These are phyloP conservation scores for Chiua virens DNA, from an alignment of 768 basidiomycete genomes.

Conservation along the genomic window DNA sequence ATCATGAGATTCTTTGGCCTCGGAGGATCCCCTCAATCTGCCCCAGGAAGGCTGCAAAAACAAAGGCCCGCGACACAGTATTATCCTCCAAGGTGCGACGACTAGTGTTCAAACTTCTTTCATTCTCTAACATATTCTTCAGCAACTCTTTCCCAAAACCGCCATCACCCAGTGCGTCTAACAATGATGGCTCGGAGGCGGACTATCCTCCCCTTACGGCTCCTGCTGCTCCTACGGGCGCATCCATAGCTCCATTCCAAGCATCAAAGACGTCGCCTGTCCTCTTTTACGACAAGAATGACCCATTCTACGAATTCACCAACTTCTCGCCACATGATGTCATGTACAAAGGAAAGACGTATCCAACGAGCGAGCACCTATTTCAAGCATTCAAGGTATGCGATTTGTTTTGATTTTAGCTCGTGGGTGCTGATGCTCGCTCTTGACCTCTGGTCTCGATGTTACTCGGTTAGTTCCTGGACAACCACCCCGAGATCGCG, in stretches of 20 bases:
- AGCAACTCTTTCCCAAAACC: conserved; percentile 17
- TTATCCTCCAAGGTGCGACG: conserved; percentile 17
- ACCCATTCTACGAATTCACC: conserved; percentile 69
- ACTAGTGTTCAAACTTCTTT: not conserved
- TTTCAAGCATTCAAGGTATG: conserved; percentile 73
- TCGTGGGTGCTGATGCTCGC: not conserved
- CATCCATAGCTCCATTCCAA: conserved; percentile 31
- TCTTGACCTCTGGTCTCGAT: not conserved
- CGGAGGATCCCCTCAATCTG: conserved; percentile 27
- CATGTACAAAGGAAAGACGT: conserved; percentile 57
- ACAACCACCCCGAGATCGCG: conserved; percentile 58
- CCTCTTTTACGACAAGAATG: conserved; percentile 63
- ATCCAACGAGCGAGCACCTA: conserved; percentile 76
- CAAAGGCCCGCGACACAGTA: conserved; percentile 27
- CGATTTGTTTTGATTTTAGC: not conserved
- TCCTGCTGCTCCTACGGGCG: conserved; percentile 26
- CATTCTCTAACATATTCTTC: not conserved
- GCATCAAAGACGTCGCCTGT: conserved; percentile 37
- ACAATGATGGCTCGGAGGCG: conserved; percentile 6
- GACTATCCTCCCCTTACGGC: conserved; percentile 36
- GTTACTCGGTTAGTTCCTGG: conserved; percentile 49
- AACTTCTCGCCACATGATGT: conserved; percentile 73
- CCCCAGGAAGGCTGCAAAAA: conserved; percentile 14
- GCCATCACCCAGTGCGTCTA: conserved; percentile 5
- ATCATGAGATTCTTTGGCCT: conserved; percentile 34